phyloP scores from a whole-genome alignment of 2,329 filamentous ascomycete species.

The Hypoxylon sp. region DNA sequence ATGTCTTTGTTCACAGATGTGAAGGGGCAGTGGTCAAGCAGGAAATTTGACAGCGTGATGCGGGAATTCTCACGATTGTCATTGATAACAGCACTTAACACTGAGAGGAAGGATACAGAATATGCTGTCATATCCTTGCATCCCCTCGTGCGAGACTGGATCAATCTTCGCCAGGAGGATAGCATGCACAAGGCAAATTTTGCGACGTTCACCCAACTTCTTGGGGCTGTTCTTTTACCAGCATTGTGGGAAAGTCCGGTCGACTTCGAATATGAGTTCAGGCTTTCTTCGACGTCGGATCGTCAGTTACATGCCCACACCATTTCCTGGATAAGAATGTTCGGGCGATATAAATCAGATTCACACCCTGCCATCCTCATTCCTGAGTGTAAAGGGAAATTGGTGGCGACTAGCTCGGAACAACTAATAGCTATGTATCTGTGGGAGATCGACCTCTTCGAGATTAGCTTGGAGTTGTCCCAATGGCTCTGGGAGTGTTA shows the following conservation, averaged over 20 bases:
- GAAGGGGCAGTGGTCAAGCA: slow-evolving; percentile 13
- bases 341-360: slow-evolving; percentile 7
- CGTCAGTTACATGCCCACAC: not conserved
- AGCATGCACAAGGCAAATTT: slow-evolving; percentile 9
- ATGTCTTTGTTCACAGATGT: slow-evolving; percentile 19
- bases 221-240: slow-evolving; percentile 1
- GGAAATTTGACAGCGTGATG: slow-evolving; percentile 23
- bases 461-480: slow-evolving; percentile 4
- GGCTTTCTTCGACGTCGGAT: not conserved
- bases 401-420: not conserved
- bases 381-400: not conserved
- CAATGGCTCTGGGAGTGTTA: slow-evolving; percentile 21
- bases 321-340: slow-evolving; percentile 6
- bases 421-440: slow-evolving; percentile 4
- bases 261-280: not conserved
- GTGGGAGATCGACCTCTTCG: not conserved
- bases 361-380: slow-evolving; percentile 2
- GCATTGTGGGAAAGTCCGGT: not conserved
- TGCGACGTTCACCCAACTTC: slow-evolving; percentile 8
- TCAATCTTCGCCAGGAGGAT: slow-evolving; percentile 24
- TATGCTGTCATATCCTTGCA: slow-evolving; percentile 18
- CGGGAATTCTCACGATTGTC: slow-evolving; percentile 18
- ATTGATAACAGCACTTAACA: slow-evolving; percentile 22
- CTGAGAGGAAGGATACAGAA: not conserved
- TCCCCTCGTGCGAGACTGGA: slow-evolving; percentile 27